phyloP scores from a whole-genome alignment of 345 rosid species.

The Hirschfeldia incana region DNA sequence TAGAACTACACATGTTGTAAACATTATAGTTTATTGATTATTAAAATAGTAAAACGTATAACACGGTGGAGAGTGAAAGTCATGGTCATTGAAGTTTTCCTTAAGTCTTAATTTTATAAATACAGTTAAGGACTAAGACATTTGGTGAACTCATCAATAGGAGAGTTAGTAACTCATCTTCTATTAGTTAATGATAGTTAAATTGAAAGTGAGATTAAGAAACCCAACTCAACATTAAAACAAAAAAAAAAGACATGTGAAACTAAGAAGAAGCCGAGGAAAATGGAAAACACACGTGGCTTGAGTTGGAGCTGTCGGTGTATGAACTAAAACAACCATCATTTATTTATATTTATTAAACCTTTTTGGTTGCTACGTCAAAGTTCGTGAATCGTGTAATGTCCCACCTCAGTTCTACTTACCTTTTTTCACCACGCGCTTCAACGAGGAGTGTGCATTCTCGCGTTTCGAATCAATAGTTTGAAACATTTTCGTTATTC shows the following conservation, averaged over 20 bases:
- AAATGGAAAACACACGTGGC: slow-evolving; percentile 37
- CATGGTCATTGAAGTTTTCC: slow-evolving; percentile 6
- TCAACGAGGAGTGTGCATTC: background rate
- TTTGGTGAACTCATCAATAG: background rate
- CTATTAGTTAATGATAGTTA: slow-evolving; percentile 15
- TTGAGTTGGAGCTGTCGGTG: slow-evolving; percentile 40
- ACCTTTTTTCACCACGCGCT: slow-evolving; percentile 21
- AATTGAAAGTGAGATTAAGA: slow-evolving; percentile 23
- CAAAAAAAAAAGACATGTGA: slow-evolving; percentile 19
- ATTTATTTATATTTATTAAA: slow-evolving; percentile 9
- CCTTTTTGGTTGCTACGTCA: slow-evolving; percentile 37
- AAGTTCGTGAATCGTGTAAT: slow-evolving; percentile 33
- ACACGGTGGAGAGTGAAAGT: slow-evolving; percentile 15
- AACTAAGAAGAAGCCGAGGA: slow-evolving; percentile 25
- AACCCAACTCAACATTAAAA: slow-evolving; percentile 9
- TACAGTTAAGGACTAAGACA: background rate
- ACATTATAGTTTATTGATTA: background rate
- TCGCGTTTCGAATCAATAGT: background rate
- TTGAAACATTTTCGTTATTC: background rate
- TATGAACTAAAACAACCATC: slow-evolving; percentile 22
- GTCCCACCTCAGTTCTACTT: slow-evolving; percentile 27
- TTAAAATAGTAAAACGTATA: background rate
- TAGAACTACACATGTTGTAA: background rate
- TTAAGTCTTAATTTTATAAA: background rate
- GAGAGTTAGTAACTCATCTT: background rate